Conservation (phyloP, 495 filamentous ascomycete genomes). For the Sabuloglossum arenarium region DNA sequence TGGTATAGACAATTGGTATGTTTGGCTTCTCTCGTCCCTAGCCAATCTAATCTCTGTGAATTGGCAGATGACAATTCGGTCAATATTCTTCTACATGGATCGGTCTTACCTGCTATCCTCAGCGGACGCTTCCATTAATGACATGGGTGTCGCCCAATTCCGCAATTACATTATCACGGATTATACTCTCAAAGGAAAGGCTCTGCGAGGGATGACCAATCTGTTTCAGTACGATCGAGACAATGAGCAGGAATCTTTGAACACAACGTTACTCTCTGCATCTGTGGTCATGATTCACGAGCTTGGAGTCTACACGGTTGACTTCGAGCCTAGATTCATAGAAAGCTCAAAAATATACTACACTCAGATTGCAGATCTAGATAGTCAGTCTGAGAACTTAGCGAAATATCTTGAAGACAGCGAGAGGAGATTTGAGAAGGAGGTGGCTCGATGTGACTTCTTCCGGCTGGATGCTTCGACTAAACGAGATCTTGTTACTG, state of each 20-base stretch:
- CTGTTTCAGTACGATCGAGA: slow-evolving; percentile 51
- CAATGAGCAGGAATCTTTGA: slow-evolving; percentile 19
- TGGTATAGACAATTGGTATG: slow-evolving; percentile 62
- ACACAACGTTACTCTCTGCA: slow-evolving; percentile 38
- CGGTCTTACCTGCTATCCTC: slow-evolving; percentile 64
- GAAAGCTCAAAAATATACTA: slow-evolving; percentile 43
- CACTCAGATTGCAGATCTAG: slow-evolving; percentile 37
- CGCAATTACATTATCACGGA: slow-evolving; percentile 34
- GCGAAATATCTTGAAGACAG: slow-evolving; percentile 50
- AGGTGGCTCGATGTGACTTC: slow-evolving; percentile 49
- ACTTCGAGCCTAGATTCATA: slow-evolving; percentile 63
- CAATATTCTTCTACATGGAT: slow-evolving; percentile 83
- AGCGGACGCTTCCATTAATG: slow-evolving; percentile 31
- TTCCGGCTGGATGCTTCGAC: slow-evolving; percentile 70
- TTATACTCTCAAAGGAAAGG: slow-evolving; percentile 24
- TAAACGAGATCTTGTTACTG: slow-evolving; percentile 46
- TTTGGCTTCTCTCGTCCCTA: not conserved
- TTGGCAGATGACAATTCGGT: slow-evolving; percentile 46
- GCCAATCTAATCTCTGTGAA: not conserved
- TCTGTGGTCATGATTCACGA: slow-evolving; percentile 62
- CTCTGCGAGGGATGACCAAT: slow-evolving; percentile 53
- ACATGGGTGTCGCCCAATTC: slow-evolving; percentile 34
- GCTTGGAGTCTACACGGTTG: slow-evolving; percentile 51
- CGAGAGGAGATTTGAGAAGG: slow-evolving; percentile 40
- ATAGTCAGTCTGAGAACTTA: slow-evolving; percentile 32